Evolutionary conservation across 2,329 filamentous ascomycete species (phyloP), one percentile per base, ranked within the genome.

Genomic region (Tolypocladium inflatum): DNA sequence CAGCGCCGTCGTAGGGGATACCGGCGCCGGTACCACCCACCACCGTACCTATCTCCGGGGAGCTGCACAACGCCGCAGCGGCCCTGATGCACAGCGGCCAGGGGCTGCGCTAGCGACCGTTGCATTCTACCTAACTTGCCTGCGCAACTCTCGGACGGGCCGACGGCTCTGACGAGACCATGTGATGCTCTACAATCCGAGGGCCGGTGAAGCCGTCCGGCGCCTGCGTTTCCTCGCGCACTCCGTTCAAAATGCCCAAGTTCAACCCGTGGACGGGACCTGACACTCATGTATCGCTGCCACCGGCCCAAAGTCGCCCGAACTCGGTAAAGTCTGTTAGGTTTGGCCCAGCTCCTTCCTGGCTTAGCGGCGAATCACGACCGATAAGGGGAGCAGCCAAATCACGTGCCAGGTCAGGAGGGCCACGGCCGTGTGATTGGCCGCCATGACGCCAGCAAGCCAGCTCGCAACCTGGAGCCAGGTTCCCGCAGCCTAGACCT

Each of bases 341-440:
- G n/a, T 8, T 52, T 37, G 48, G 30, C 30, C 48, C 23, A 33
- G 26, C 30, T 35, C 48, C 15, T 35, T 21, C 10, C 9, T 52
- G 48, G 48, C 48, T n/a, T 52, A 52, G 48, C 48, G 48, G 10
- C 48, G 17, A 11, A 10, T n/a, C 37, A 4, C 11, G 17, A 33
- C 15, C 0, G 26, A 33, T 45, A 37, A 50, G 42, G 55, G 41
- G 55, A 56, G 19, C 19, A 10, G 48, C 7, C 19, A 9, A 41
- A 23, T 60, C 59, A 60, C 59, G 59, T 60, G 59, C 21, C 11
- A 11, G 8, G 54, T 60, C 59, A 58, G 56, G 42, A 55, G 54
- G 42, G n/a, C 19, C 9, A 38, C 39, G 17, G n/a, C 21, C 42
- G 19, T 39, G 17, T 56, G 42, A 60, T 58, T 58, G 59, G 54